Base-by-base conservation (phyloP, 78 protist species). In the Tieghemostelium lacteum region DNA sequence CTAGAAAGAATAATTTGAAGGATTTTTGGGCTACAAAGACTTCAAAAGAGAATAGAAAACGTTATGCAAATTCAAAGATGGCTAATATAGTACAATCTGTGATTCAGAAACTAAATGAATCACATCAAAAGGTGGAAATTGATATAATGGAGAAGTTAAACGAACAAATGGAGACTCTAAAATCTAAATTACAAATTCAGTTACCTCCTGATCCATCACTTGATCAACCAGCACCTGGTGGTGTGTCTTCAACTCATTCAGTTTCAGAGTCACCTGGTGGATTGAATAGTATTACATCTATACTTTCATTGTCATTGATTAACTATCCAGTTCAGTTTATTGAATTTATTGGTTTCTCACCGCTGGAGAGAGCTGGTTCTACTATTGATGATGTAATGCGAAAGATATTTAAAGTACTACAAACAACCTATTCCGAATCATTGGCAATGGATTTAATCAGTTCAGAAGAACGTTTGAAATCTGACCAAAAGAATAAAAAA, bases 331-430 rank as follows among this genome's bases (percentile, higher is more conserved):
- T 83, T 19, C 28, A 69, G 6, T 69, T 83, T 52, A 69, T 83
- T 8, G 91, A 83, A 49, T 83, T 83, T 60, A 24, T 83, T 17
- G 66, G 76, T 60, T 83, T 83, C 19, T 83, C 91, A 24, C 91
- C 91, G 40, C 28, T 83, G 7, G 91, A 83, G 22, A 52, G 91
- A 70, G 91, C 78, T 19, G 91, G 91, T n/a, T 45, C 70, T 2
- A 57, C 55, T 0, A 50, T 83, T 57, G 91, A 83, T 45, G 37
- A 49, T 14, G 40, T 60, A 1, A 60, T 69, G 60, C 42, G 91
- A 55, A 63, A 69, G 42, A 83, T 83, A 24, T 73, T 66, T 40
- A 58, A 50, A 39, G 73, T 69, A 24, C 45, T 83, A 19, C 91
- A 83, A 36, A 55, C 58, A 16, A 50, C 39, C 36, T 83, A 83